A percentile compares a stretch with the other conserved stretches of the same genome.
phyloP scores from a whole-genome alignment of 176 grass and related monocot genomes.

The Musa itinerans region DNA sequence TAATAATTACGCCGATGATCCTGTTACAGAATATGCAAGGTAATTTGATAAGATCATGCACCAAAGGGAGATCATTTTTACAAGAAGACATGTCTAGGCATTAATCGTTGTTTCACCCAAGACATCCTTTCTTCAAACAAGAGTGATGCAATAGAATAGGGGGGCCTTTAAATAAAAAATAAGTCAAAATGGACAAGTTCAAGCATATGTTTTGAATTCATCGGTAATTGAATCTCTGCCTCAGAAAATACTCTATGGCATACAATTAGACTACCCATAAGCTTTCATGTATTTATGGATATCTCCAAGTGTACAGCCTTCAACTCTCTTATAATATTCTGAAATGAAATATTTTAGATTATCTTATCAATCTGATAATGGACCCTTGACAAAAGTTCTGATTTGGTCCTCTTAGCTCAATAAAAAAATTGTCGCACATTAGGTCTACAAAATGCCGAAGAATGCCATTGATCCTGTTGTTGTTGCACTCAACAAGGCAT shows the following conservation, averaged over 20 bases:
- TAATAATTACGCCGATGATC: conserved; percentile 91
- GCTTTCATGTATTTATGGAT: background rate
- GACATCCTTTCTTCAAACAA: no score
- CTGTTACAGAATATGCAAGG: conserved; percentile 37
- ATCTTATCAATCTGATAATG: background rate
- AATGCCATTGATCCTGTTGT: background rate
- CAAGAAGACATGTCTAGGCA: background rate
- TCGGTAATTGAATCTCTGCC: background rate
- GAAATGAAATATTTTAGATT: no score
- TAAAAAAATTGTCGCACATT: background rate
- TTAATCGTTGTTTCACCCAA: background rate
- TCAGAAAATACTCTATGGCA: background rate
- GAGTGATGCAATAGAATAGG: background rate
- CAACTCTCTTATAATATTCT: background rate
- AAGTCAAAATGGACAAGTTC: background rate
- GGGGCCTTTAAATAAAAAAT: background rate
- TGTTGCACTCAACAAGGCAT: background rate
- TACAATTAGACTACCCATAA: background rate
- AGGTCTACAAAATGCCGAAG: background rate
- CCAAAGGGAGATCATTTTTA: background rate
- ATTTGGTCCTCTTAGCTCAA: no score
- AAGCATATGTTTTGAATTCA: background rate
- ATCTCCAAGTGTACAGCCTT: no score
- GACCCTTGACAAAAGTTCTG: no score
- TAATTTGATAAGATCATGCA: background rate